Base-by-base conservation (phyloP, 176 grass and related monocot species). In the Lolium multiflorum region DNA sequence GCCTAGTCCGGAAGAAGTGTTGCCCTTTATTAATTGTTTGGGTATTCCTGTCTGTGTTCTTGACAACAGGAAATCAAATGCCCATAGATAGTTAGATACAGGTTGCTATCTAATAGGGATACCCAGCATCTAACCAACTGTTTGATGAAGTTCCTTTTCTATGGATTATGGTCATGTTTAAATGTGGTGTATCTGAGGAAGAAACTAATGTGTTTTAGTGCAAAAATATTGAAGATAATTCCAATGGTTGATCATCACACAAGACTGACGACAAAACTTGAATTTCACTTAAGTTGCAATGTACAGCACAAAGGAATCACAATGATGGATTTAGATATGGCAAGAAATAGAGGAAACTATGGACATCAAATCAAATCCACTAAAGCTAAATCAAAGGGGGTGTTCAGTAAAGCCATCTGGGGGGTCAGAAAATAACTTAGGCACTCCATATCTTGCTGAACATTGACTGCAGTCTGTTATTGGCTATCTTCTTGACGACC, bases 371-470 rank as follows among this genome's bases (percentile, higher is more conserved):
- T 75, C 15, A 75, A 80, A 51, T 51, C 64, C 24, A 83, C 85
- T 81, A 87, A 5, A 16, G 48, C 74, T 87, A 91, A 83, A 84
- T 59, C 31, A 88, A 88, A 12, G 38, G 12, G 12, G 28, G 22
- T 89, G 52, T 78, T 64, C 41, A 87, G 76, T 77, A 43, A 87
- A 37, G 50, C 0, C 20, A 38, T 83, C 50, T 21, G 46, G 46
- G 28, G 3, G 10, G 70, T 83, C 17, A 84, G 58, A 31, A 15
- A 26, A 85, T 76, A 96, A 88, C 55, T 92, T 86, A 97, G 31
- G 46, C 65, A 64, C 87, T 94, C 93, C 93, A 98, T 83, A 98
- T 96, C 88, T 92, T 94, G 65, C 87, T 91, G 68, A 94, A 77
- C 24, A 96, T 92, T 4, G 81, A 91, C 61, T 94, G 88, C 35